These are phyloP conservation scores for Gaeumannomyces tritici DNA, from an alignment of 2,329 filamentous ascomycete species.

Conservation along the genomic window DNA sequence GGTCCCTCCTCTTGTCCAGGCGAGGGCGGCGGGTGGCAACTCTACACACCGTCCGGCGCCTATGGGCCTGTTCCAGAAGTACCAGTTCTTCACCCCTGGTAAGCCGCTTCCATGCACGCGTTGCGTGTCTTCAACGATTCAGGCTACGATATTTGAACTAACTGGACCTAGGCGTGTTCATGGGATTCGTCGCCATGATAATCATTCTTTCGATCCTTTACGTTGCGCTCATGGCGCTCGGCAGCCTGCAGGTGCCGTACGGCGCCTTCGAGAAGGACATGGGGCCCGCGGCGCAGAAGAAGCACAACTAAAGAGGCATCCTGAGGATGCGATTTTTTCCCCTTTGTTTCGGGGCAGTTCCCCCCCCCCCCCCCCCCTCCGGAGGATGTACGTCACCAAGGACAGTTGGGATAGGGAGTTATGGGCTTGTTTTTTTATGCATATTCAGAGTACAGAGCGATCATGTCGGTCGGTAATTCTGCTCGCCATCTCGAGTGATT, in stretches of 20 bases:
- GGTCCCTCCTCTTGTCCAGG: not conserved
- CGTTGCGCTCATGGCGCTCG: slow-evolving; percentile 66
- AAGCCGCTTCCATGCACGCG: slow-evolving; percentile 35
- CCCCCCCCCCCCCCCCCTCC: no score
- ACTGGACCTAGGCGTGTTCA: slow-evolving; percentile 64
- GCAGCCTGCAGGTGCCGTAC: slow-evolving; percentile 81
- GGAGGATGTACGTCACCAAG: not conserved
- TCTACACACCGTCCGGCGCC: not conserved
- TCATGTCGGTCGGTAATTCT: not conserved
- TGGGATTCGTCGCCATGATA: slow-evolving; percentile 63
- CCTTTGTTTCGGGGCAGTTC: not conserved
- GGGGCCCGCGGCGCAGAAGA: slow-evolving; percentile 82
- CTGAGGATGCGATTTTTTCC: not conserved
- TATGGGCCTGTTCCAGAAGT: slow-evolving; percentile 67
- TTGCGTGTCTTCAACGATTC: not conserved
- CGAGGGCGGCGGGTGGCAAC: not conserved
- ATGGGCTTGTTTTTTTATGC: not conserved
- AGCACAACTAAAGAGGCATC: slow-evolving; percentile 39
- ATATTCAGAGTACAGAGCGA: not conserved
- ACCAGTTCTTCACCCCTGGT: slow-evolving; percentile 78
- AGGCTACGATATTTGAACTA: not conserved
- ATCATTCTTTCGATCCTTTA: slow-evolving; percentile 69
- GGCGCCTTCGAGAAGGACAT: slow-evolving; percentile 96
- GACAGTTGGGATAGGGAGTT: not conserved
- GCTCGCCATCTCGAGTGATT: not conserved